Evolutionary conservation across 2,329 filamentous ascomycete genomes (phyloP).

Genomic region (Ceratocystis lukuohia): DNA sequence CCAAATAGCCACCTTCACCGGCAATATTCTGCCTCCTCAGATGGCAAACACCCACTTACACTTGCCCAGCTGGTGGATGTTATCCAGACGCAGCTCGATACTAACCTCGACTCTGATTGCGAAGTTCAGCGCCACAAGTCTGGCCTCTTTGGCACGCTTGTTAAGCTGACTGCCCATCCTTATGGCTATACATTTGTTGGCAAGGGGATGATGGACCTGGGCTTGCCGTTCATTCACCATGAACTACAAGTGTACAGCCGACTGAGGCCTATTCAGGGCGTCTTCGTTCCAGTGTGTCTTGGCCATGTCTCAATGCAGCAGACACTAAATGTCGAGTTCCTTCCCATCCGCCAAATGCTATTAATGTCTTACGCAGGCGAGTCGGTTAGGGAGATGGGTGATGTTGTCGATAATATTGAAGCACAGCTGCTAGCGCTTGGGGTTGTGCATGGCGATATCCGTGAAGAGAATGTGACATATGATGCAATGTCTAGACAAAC

Average conservation of each 20-base stretch:
- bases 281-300: not conserved
- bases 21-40: no score
- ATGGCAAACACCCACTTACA: not conserved
- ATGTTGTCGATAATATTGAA: no score
- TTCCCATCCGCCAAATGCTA: no score
- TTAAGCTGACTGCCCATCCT: conserved; percentile 6
- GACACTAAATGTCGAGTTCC: not conserved
- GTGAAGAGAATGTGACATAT: no score
- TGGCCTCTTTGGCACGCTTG: not conserved
- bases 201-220: not conserved
- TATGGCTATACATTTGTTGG: conserved; percentile 6
- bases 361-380: no score
- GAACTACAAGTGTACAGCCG: not conserved
- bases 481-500: no score
- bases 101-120: not conserved
- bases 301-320: not conserved
- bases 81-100: not conserved
- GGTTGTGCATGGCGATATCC: no score
- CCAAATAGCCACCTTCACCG: not conserved
- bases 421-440: no score
- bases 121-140: not conserved
- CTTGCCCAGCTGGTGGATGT: not conserved
- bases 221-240: not conserved
- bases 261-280: not conserved
- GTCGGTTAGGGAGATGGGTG: no score